These are phyloP conservation scores for Lenwebbia sp. DNA, from an alignment of 345 rosid genomes.

Conservation along the genomic window DNA sequence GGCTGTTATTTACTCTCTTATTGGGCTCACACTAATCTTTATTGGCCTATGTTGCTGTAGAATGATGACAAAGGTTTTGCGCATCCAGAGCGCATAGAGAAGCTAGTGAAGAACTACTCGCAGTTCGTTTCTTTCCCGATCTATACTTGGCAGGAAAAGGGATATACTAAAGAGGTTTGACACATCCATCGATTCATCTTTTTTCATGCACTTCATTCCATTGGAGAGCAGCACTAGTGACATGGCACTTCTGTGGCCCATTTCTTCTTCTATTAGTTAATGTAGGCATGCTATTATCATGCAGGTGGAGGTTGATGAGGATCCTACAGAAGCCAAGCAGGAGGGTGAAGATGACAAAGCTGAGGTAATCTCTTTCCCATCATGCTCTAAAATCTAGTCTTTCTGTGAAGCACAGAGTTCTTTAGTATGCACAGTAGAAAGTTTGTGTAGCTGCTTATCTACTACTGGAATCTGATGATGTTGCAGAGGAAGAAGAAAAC, in stretches of 20 bases:
- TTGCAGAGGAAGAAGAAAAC: conserved; percentile 85
- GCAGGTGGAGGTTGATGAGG: conserved; percentile 95
- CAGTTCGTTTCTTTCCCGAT: conserved; percentile 99
- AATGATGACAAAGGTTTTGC: conserved; percentile 82
- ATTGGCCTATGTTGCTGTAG: conserved; percentile 15
- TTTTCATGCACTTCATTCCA: background rate
- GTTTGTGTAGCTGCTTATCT: background rate
- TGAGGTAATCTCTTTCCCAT: conserved; percentile 31
- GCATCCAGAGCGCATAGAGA: conserved; percentile 82
- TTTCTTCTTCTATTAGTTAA: background rate
- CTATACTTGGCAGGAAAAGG: conserved; percentile 96
- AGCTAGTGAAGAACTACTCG: conserved; percentile 92
- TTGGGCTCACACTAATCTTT: background rate
- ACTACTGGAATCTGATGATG: background rate
- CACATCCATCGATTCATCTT: background rate
- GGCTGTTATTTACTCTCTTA: background rate
- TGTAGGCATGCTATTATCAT: background rate
- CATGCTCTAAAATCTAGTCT: background rate
- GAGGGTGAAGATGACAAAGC: conserved; percentile 38
- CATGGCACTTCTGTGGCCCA: background rate
- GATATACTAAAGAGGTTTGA: conserved; percentile 84
- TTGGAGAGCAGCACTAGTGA: background rate
- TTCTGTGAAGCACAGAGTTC: background rate
- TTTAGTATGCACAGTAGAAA: background rate
- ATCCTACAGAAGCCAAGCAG: conserved; percentile 64